A percentile compares a stretch with the other conserved stretches of the same genome.
Evolutionary conservation across 2,329 filamentous ascomycete species (phyloP).

Genomic region (Clonostachys chloroleuca): DNA sequence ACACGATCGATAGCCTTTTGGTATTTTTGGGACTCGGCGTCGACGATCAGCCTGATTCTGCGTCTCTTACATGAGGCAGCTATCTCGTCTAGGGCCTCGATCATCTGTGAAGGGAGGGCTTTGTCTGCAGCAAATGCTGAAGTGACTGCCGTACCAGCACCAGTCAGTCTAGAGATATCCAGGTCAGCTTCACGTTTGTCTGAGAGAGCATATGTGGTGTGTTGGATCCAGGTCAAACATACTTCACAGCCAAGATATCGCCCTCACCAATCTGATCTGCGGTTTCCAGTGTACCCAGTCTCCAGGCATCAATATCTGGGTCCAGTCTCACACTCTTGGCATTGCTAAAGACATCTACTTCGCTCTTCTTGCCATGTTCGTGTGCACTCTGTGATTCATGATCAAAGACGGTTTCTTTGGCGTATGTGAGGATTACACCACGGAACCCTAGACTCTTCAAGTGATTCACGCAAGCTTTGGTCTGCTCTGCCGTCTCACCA

Average conservation of each 20-base stretch:
- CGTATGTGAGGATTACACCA: constrained; percentile 54
- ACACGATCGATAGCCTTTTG: constrained; percentile 28
- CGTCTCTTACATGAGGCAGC: constrained; percentile 28
- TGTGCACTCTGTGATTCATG: constrained; percentile 17
- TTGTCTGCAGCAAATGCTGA: constrained; percentile 25
- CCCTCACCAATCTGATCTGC: constrained; percentile 21
- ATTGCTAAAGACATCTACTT: constrained; percentile 21
- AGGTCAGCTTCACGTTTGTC: neutral
- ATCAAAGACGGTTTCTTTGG: constrained; percentile 35
- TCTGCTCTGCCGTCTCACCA: constrained; percentile 41
- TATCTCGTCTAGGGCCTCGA: constrained; percentile 32
- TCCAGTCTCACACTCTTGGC: constrained; percentile 26
- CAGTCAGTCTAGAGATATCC: constrained; percentile 24
- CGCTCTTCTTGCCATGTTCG: constrained; percentile 18
- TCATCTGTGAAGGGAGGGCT: constrained; percentile 31
- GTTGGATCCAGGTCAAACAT: constrained; percentile 3
- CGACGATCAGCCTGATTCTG: constrained; percentile 34
- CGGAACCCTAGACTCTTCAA: constrained; percentile 44
- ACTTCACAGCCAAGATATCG: constrained; percentile 32
- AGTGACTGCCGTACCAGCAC: constrained; percentile 32
- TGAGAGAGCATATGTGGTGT: neutral
- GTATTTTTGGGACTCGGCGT: constrained; percentile 39
- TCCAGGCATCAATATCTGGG: constrained; percentile 26
- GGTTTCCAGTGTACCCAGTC: constrained; percentile 21
- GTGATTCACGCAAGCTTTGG: constrained; percentile 33